Conservation (phyloP, 139 green algal genomes). For the Coelastrella sp. region DNA sequence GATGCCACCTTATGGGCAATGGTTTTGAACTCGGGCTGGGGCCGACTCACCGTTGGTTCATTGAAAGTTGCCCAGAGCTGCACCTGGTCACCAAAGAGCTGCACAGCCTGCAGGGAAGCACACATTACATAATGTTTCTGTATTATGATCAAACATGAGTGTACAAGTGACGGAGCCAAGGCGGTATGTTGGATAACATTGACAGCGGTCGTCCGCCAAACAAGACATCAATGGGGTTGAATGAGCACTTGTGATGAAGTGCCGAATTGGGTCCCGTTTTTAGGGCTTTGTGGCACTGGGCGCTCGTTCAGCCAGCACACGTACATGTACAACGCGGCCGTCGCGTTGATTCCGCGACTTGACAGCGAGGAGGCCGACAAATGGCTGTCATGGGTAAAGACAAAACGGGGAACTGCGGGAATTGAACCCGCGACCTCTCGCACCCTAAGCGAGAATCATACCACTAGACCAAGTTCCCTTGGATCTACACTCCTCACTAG, state of each 20-base stretch:
- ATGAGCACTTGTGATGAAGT: too few relatives aligned
- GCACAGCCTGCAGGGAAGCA: neutral
- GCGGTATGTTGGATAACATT: too few relatives aligned
- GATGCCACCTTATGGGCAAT: neutral
- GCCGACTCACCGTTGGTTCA: constrained; percentile 59
- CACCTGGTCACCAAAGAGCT: constrained; percentile 47
- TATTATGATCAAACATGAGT: neutral
- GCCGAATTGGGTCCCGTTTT: too few relatives aligned
- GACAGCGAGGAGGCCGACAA: neutral
- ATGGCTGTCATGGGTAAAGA: neutral
- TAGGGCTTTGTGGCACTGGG: too few relatives aligned
- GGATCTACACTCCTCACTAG: neutral
- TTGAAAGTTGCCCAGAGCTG: constrained; percentile 67
- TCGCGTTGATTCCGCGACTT: neutral
- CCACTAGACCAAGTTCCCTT: constrained; percentile 10
- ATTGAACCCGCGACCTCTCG: constrained; percentile 15
- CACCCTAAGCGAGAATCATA: constrained; percentile 19
- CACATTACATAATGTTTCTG: neutral
- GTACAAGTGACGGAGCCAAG: neutral
- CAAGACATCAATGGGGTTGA: too few relatives aligned
- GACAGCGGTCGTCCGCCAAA: too few relatives aligned
- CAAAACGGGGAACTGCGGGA: constrained; percentile 12
- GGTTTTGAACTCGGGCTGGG: neutral
- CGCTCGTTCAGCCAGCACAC: neutral
- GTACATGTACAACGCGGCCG: neutral